A percentile compares a stretch with the other conserved stretches of the same genome.
phyloP scores from a whole-genome alignment of 345 rosid species.

The Reutealis trisperma region DNA sequence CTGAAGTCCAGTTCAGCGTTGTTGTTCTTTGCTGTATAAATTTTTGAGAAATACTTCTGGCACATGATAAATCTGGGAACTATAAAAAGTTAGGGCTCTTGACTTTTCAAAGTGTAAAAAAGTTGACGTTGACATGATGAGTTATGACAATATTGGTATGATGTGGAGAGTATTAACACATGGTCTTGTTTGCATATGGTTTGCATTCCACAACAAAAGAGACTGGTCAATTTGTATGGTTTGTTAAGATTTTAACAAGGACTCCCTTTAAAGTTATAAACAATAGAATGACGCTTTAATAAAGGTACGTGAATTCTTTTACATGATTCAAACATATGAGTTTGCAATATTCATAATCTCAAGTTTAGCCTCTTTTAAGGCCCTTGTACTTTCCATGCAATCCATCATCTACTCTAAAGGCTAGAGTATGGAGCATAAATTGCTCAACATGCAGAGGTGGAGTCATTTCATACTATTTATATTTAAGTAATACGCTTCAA shows the following conservation, averaged over 20 bases:
- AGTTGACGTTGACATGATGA: background rate
- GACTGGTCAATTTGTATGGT: background rate
- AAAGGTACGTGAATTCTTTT: background rate
- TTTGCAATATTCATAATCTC: background rate
- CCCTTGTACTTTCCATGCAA: background rate
- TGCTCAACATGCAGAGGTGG: background rate
- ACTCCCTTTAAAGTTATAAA: background rate
- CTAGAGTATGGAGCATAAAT: background rate
- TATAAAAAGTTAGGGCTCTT: background rate
- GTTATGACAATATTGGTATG: background rate
- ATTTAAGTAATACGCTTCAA: background rate
- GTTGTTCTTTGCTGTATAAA: background rate
- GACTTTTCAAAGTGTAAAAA: background rate
- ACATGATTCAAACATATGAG: background rate
- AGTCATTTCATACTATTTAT: background rate
- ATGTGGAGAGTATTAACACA: background rate
- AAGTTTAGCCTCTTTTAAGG: background rate
- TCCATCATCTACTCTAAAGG: no score
- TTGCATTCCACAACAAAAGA: background rate
- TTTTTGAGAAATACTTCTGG: background rate
- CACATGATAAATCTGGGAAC: background rate
- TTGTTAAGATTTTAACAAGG: background rate
- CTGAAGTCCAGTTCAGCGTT: background rate
- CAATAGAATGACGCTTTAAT: background rate
- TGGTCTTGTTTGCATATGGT: background rate